Conservation (phyloP, 2,329 filamentous ascomycete species). For the Cordyceps cateniannulata region DNA sequence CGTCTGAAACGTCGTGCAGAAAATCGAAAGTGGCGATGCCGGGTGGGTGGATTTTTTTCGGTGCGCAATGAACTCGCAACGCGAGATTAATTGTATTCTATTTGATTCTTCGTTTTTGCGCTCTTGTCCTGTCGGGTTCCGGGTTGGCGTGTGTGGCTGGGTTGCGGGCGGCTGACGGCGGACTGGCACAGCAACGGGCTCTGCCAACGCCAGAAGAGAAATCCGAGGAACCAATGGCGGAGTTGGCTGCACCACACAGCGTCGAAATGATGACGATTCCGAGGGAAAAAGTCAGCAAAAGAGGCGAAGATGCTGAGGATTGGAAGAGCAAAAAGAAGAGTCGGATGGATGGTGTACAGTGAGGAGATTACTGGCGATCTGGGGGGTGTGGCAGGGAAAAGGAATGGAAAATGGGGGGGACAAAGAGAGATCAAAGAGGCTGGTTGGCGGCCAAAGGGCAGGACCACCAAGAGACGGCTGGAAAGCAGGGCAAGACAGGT, state of each 20-base stretch:
- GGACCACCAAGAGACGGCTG: too few relatives aligned
- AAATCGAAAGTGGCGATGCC: background rate
- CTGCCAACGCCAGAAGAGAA: background rate
- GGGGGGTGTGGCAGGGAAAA: constrained; percentile 7
- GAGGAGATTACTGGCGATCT: constrained; percentile 9
- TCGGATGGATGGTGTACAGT: background rate
- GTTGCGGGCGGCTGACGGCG: background rate
- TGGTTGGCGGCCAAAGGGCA: background rate
- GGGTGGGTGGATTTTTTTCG: background rate
- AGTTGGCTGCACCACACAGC: background rate
- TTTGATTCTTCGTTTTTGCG: background rate
- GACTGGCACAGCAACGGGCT: constrained; percentile 8
- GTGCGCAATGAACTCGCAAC: background rate
- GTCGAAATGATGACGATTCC: background rate
- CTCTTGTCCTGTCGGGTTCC: background rate
- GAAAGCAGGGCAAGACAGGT: background rate
- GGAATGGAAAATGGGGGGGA: background rate
- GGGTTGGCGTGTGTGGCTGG: background rate
- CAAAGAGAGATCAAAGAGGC: background rate
- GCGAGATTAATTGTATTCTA: background rate
- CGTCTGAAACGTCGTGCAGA: background rate
- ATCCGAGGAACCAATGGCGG: background rate
- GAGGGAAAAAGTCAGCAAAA: background rate
- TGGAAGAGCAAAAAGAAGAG: background rate
- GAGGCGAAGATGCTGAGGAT: background rate